A percentile compares a stretch with the other conserved stretches of the same genome.
These are phyloP conservation scores for Claviceps citrina DNA, from an alignment of 2,329 filamentous ascomycete species.

Conservation along the genomic window DNA sequence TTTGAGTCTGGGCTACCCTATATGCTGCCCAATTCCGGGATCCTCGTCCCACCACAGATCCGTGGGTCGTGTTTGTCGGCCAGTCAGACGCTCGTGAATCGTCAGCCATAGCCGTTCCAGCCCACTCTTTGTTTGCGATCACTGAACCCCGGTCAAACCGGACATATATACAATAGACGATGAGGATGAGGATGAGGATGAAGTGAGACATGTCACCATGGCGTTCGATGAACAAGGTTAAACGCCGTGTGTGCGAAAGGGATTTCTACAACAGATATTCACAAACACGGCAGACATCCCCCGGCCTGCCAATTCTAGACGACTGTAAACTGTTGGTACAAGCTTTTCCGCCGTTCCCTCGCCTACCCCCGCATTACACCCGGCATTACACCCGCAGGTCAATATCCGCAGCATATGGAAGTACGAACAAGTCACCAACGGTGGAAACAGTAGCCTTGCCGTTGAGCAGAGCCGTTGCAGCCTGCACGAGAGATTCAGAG, in stretches of 20 bases:
- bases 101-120: not conserved
- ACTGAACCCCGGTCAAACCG: not conserved
- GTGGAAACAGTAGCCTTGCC: conserved; percentile 78
- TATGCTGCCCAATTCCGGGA: not conserved
- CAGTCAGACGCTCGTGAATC: no score
- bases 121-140: not conserved
- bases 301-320: conserved; percentile 22
- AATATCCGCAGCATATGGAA: conserved; percentile 88
- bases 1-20: not conserved
- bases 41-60: not conserved
- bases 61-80: not conserved
- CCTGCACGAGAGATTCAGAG: conserved; percentile 39
- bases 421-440: conserved; percentile 78
- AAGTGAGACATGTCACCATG: not conserved
- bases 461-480: conserved; percentile 74
- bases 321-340: conserved; percentile 28
- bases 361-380: conserved; percentile 8
- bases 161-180: not conserved
- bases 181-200: not conserved
- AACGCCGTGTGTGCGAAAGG: conserved; percentile 15
- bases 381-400: conserved; percentile 75
- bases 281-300: conserved; percentile 20
- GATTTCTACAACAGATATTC: conserved; percentile 32
- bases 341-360: conserved; percentile 16
- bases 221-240: not conserved